Conservation (phyloP, 176 grass and related monocot species). For the Oryza brachyantha region DNA sequence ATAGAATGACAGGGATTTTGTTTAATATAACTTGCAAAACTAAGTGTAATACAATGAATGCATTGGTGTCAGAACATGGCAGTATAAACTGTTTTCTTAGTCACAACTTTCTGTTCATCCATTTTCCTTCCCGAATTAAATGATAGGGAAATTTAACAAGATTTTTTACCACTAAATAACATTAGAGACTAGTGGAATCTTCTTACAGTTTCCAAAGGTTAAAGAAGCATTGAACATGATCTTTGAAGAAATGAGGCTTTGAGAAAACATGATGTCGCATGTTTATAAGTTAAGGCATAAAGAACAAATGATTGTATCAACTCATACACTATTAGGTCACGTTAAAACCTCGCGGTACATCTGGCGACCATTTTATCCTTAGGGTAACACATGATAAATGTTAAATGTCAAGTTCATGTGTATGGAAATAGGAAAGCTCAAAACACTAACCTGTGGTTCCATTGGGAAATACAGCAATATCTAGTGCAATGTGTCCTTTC, state of each 20-base stretch:
- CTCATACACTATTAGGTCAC: not conserved
- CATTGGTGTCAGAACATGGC: not conserved
- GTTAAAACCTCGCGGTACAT: not conserved
- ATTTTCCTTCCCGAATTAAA: not conserved
- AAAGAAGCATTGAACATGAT: not conserved
- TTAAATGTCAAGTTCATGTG: not conserved
- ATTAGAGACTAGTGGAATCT: not conserved
- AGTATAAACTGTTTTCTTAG: not conserved
- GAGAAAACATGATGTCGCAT: not conserved
- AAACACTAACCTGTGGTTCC: conserved; percentile 77
- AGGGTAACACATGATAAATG: not conserved
- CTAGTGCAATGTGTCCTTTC: conserved; percentile 87
- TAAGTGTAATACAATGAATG: not conserved
- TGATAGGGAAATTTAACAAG: not conserved
- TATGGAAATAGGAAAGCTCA: not conserved
- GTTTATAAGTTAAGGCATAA: not conserved
- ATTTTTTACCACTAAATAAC: not conserved
- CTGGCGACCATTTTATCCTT: not conserved
- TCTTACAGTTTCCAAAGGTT: not conserved
- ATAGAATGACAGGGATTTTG: not conserved
- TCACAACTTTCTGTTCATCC: not conserved
- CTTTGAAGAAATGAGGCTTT: not conserved
- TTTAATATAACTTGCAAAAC: not conserved
- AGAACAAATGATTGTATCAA: not conserved
- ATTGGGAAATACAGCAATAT: conserved; percentile 77